phyloP scores from a whole-genome alignment of 495 filamentous ascomycete genomes.

The Oidiodendron maius region DNA sequence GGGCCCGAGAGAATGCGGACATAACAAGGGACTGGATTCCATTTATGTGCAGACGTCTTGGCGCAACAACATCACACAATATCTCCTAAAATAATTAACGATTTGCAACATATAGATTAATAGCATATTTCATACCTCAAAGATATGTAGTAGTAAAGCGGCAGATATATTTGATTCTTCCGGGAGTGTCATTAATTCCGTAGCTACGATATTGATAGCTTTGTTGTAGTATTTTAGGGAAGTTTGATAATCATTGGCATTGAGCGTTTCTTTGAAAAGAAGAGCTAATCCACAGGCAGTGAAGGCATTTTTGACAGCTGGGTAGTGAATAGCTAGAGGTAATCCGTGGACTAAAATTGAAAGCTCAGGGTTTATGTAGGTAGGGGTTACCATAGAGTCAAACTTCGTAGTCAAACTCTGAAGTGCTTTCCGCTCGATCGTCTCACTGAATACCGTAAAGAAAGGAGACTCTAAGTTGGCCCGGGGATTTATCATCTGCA shows the following conservation, averaged over 20 bases:
- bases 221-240: neutral
- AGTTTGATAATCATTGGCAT: neutral
- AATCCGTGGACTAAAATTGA: neutral
- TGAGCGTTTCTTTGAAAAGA: neutral
- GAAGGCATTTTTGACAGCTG: neutral
- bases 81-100: neutral
- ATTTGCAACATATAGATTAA: neutral
- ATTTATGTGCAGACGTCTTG: neutral
- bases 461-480: neutral
- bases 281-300: neutral
- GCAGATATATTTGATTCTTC: neutral
- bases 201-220: neutral
- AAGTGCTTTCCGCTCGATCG: neutral
- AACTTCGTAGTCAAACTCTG: neutral
- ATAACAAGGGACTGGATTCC: neutral
- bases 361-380: neutral
- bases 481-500: neutral
- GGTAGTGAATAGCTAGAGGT: neutral
- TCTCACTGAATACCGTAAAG: neutral
- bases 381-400: neutral
- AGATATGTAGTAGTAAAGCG: neutral
- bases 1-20: neutral
- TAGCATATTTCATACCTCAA: neutral
- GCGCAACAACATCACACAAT: neutral
- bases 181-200: neutral